These are phyloP conservation scores for Hibiscus mutabilis DNA, from an alignment of 345 rosid species.

Conservation along the genomic window DNA sequence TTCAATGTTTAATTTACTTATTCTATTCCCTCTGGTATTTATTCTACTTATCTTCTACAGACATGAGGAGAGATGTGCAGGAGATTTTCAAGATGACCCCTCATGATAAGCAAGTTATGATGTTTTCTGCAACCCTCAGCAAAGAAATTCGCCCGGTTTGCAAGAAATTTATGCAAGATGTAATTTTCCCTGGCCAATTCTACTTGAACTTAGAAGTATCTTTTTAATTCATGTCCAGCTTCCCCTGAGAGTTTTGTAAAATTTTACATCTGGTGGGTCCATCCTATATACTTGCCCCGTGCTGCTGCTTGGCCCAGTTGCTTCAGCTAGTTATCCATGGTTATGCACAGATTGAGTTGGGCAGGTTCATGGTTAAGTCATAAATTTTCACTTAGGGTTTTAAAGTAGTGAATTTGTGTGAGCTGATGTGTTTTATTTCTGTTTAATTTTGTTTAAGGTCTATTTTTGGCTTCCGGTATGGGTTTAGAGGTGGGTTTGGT, in stretches of 20 bases:
- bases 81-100: conserved; percentile 99
- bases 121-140: conserved; percentile 99
- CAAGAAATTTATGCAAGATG: conserved; percentile 99
- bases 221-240: conserved; percentile 37
- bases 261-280: conserved; percentile 18
- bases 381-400: background rate
- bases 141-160: conserved; percentile 99
- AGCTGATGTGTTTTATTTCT: background rate
- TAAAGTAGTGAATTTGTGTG: background rate
- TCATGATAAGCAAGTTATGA: conserved; percentile 99
- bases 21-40: background rate
- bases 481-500: background rate
- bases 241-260: conserved; percentile 25
- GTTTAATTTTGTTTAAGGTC: background rate
- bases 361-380: conserved; percentile 1
- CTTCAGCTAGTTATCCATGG: conserved; percentile 10
- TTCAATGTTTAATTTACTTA: background rate
- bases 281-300: conserved; percentile 6
- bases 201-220: conserved; percentile 50
- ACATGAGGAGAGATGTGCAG: conserved; percentile 97
- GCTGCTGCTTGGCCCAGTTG: conserved; percentile 11
- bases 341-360: conserved; percentile 10
- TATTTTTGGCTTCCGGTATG: background rate
- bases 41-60: conserved; percentile 29
- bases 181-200: conserved; percentile 66